Evolutionary conservation across 2,329 filamentous ascomycete species (phyloP), one percentile per base, ranked within the genome.

Genomic region (Zasmidium cellare): DNA sequence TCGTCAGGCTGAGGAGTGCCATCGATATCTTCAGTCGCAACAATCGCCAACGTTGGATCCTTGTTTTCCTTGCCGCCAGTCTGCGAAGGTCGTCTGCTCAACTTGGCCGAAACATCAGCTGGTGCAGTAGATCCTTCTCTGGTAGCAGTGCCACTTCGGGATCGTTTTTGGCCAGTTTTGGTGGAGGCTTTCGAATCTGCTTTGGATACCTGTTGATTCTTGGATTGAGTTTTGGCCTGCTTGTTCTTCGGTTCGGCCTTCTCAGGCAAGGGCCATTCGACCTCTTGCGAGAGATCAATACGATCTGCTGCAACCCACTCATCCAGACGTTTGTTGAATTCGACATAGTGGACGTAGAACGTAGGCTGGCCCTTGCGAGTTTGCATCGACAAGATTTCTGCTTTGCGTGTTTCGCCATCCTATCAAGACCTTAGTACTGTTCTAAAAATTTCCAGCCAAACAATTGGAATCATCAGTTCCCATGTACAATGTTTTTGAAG

Each of bases 281-380:
- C 94, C 68, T 97, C 92, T 65, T 91, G 87, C 1, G 84, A 81
- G 57, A 99, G 87, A 73, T 97, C 91, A 65, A 99, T 91, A 35
- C 94, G 85, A 35, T 85, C 82, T 25, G 89, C 84, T 1, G 89
- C 82, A 9, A 99, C 87, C 94, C 94, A 99, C 80, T 99, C 94
- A 67, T 87, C 84, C 28, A 87, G 78, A 80, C 86, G 85, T 69
- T 97, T 97, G 78, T 97, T 97, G 84, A 97, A 97, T 70, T 96
- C 96, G 71, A 96, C 91, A 74, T 97, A 97, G 75, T 97, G 96
- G 69, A 96, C 96, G 75, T 97, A 97, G 72, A 93, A 97, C 55
- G 90, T 89, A 41, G 91, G 88, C 16, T 89, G 88, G 69, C 91
- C 93, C 75, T 96, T 96, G 20, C 90, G 89, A 59, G 92, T 90